Percentiles rank a stretch among this genome's conserved stretches.
phyloP scores from a whole-genome alignment of 2,329 filamentous ascomycete genomes.

The Aspergillus clavatus region DNA sequence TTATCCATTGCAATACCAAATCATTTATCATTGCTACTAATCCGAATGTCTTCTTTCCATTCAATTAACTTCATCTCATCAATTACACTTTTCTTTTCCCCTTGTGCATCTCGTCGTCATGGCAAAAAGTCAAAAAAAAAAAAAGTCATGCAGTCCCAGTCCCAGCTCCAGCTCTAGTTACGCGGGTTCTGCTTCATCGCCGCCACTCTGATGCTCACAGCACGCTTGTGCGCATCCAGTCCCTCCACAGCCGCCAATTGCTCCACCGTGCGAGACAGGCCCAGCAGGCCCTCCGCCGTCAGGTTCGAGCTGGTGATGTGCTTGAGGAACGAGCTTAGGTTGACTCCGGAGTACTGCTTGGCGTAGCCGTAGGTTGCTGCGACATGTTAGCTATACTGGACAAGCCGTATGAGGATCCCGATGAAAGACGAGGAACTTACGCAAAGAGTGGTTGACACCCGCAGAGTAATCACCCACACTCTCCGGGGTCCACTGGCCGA shows the following conservation, averaged over 20 bases:
- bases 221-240: slow-evolving; percentile 82
- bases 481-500: slow-evolving; percentile 94
- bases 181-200: slow-evolving; percentile 31
- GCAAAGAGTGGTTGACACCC: slow-evolving; percentile 93
- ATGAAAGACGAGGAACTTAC: slow-evolving; percentile 54
- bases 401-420: too few species aligned
- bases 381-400: slow-evolving; percentile 25
- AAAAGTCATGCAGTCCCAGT: too few species aligned
- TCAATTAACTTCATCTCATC: too few species aligned
- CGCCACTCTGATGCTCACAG: slow-evolving; percentile 61
- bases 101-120: not conserved
- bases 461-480: slow-evolving; percentile 97
- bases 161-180: too few species aligned
- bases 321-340: slow-evolving; percentile 92
- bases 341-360: slow-evolving; percentile 97
- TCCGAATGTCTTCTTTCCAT: too few species aligned
- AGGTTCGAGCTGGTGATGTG: slow-evolving; percentile 95
- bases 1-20: too few species aligned
- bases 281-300: slow-evolving; percentile 75
- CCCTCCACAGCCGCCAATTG: slow-evolving; percentile 90
- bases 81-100: too few species aligned
- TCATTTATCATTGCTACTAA: too few species aligned
- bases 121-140: not conserved
- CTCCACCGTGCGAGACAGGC: slow-evolving; percentile 88
- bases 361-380: slow-evolving; percentile 94